Evolutionary conservation across 441 rosid genomes (phyloP).

Genomic region (Euphorbia corollata): DNA sequence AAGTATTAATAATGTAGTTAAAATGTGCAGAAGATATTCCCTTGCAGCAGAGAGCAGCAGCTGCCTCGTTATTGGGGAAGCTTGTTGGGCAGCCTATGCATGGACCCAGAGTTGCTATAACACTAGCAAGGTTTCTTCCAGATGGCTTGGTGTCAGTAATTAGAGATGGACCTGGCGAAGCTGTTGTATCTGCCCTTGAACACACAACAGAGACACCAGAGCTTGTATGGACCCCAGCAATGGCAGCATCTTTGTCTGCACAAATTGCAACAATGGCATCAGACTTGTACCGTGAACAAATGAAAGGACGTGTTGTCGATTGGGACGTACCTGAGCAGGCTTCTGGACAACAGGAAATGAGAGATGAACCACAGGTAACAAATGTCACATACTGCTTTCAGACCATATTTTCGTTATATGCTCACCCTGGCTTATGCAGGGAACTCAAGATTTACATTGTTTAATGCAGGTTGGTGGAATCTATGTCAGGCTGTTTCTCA

Average conservation of each 20-base stretch:
- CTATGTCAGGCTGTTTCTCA: conserved; percentile 82
- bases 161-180: conserved; percentile 99
- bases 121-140: conserved; percentile 93
- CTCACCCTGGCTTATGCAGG: conserved; percentile 10
- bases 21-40: conserved; percentile 84
- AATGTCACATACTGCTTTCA: conserved; percentile 7
- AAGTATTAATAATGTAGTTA: conserved; percentile 26
- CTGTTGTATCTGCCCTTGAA: conserved; percentile 88
- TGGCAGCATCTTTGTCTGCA: conserved; percentile 98
- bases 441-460: conserved; percentile 14
- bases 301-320: conserved; percentile 84
- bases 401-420: conserved; percentile 9
- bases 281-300: conserved; percentile 83
- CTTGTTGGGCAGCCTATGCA: conserved; percentile 99
- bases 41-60: conserved; percentile 92
- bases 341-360: conserved; percentile 86
- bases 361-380: conserved; percentile 89
- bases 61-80: conserved; percentile 94
- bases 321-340: conserved; percentile 99
- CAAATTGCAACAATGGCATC: conserved; percentile 94
- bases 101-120: conserved; percentile 98
- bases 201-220: conserved; percentile 98
- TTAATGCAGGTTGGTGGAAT: conserved; percentile 88
- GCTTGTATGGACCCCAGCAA: conserved; percentile 99
- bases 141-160: conserved; percentile 92